phyloP scores from a whole-genome alignment of 805 yeast species.

The Naumovozyma baii region DNA sequence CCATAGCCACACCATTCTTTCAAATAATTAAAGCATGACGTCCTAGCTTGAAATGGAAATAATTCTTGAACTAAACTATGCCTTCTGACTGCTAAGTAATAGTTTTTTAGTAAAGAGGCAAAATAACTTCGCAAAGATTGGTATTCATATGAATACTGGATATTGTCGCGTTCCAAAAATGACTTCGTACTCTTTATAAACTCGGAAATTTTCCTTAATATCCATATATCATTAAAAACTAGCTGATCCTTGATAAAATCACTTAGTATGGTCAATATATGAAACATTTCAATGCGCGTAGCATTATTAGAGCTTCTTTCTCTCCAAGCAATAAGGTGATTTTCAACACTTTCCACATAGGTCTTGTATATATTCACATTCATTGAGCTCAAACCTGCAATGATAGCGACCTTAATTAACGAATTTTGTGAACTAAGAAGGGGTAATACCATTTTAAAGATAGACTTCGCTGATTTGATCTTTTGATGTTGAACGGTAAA shows the following conservation, averaged over 20 bases:
- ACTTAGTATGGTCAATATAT: slow-evolving; percentile 62
- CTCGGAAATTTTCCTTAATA: slow-evolving; percentile 50
- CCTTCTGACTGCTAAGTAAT: slow-evolving; percentile 48
- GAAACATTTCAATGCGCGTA: slow-evolving; percentile 66
- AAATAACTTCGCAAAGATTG: slow-evolving; percentile 76
- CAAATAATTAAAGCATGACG: slow-evolving; percentile 68
- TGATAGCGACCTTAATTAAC: slow-evolving; percentile 72
- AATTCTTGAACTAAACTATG: slow-evolving; percentile 38
- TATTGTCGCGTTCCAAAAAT: slow-evolving; percentile 44
- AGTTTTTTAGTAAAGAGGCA: slow-evolving; percentile 69
- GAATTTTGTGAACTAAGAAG: slow-evolving; percentile 60
- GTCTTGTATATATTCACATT: slow-evolving; percentile 84
- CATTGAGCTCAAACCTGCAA: slow-evolving; percentile 80
- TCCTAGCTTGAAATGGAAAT: slow-evolving; percentile 80
- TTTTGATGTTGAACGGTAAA: slow-evolving; percentile 81
- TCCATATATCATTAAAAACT: slow-evolving; percentile 57
- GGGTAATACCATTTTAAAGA: slow-evolving; percentile 82
- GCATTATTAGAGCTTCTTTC: slow-evolving; percentile 34
- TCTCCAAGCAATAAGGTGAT: slow-evolving; percentile 47
- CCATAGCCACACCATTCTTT: slow-evolving; percentile 97
- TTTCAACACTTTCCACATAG: slow-evolving; percentile 64
- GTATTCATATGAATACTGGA: slow-evolving; percentile 58
- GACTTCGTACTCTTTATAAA: slow-evolving; percentile 53
- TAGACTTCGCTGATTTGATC: slow-evolving; percentile 83
- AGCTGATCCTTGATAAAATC: slow-evolving; percentile 44